Evolutionary conservation across 139 green algal genomes (phyloP).

Genomic region (Mychonastes homosphaera): DNA sequence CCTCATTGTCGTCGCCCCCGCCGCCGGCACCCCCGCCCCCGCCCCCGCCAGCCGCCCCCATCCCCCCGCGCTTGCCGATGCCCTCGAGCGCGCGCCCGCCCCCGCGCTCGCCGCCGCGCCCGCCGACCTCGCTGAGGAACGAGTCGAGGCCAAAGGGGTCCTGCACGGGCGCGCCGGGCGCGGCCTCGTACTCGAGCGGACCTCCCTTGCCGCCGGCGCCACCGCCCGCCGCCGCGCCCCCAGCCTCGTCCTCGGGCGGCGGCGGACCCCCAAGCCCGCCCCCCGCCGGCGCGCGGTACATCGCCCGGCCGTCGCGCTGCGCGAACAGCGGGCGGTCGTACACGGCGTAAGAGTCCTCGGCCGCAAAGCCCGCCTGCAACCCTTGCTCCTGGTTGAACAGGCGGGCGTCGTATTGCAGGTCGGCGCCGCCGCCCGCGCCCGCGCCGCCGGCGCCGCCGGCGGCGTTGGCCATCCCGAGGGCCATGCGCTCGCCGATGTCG

Average conservation of each 20-base stretch:
- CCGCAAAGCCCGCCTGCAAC: constrained; percentile 65
- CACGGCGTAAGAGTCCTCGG: constrained; percentile 86
- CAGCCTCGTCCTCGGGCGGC: constrained; percentile 9
- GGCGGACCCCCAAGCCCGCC: neutral
- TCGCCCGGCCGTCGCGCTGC: constrained; percentile 45
- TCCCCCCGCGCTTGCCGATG: constrained; percentile 50
- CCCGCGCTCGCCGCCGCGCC: constrained; percentile 35
- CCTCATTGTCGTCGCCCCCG: too few species aligned
- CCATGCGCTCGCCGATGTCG: constrained; percentile 82
- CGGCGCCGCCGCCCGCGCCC: constrained; percentile 36
- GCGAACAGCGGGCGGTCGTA: constrained; percentile 95
- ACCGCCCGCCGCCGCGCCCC: constrained; percentile 8
- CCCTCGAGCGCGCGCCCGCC: constrained; percentile 35
- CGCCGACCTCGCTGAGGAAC: constrained; percentile 65
- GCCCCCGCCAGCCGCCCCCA: constrained; percentile 57
- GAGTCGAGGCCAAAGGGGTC: constrained; percentile 94
- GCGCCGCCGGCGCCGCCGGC: neutral
- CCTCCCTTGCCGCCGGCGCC: constrained; percentile 17
- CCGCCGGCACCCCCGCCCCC: constrained; percentile 15
- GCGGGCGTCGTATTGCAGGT: constrained; percentile 93
- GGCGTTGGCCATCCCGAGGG: constrained; percentile 47
- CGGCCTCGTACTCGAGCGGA: constrained; percentile 83
- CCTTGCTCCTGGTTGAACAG: constrained; percentile 96
- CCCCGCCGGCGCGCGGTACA: constrained; percentile 28
- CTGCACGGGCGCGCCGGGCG: constrained; percentile 49